Conservation (phyloP, 202 grass and related monocot species). For the Hordeum pubiflorum region DNA sequence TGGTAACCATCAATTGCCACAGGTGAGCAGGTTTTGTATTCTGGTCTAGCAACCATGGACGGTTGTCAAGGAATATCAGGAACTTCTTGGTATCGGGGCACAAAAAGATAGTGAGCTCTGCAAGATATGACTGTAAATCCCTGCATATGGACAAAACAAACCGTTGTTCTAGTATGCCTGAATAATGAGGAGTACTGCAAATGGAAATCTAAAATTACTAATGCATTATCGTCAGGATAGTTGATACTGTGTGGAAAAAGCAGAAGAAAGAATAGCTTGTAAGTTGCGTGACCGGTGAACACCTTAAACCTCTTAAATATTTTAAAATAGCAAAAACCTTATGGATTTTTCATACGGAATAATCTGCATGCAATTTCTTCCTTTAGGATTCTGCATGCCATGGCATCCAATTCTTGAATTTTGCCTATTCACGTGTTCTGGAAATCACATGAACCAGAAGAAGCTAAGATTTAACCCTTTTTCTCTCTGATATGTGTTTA, state of each 20-base stretch:
- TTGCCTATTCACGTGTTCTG: neutral
- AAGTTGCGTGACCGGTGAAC: neutral
- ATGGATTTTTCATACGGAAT: neutral
- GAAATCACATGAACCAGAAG: neutral
- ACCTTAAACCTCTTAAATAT: neutral
- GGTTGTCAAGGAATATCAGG: conserved; percentile 76
- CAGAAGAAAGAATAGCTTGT: neutral
- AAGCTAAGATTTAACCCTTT: neutral
- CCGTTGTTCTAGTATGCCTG: neutral
- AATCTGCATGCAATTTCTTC: too few species aligned
- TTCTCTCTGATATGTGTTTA: neutral
- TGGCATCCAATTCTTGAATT: neutral
- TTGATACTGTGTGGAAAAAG: neutral
- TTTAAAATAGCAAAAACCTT: neutral
- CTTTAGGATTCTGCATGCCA: neutral
- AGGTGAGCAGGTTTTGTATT: conserved; percentile 68
- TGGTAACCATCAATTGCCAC: conserved; percentile 95
- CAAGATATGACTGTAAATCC: conserved; percentile 93
- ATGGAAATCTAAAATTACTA: conserved; percentile 13
- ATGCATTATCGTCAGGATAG: neutral
- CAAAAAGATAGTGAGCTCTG: conserved; percentile 69
- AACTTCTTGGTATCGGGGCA: conserved; percentile 62
- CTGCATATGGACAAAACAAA: conserved; percentile 42
- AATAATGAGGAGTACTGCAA: neutral
- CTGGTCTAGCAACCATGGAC: conserved; percentile 70